Evolutionary conservation across 345 rosid species (phyloP), one percentile per base, ranked within the genome.

Genomic region (Salix purpurea): DNA sequence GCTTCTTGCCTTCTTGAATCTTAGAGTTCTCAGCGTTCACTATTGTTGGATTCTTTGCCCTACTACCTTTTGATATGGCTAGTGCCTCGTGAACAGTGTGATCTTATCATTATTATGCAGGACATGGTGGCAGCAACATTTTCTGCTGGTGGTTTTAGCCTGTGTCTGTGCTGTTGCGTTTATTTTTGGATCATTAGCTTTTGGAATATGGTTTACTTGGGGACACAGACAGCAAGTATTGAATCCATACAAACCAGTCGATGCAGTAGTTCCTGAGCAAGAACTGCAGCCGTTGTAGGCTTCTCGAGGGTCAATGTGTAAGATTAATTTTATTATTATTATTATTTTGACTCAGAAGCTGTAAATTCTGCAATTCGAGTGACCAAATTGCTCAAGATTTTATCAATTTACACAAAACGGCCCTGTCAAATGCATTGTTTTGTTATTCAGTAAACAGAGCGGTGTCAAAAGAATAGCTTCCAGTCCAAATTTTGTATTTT

Each of bases 61-160:
- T 18, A 5, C 8, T 52, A 6, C 8, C 2, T 18, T 50, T 52
- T 18, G 23, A 19, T 2, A 0, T 19, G 60, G 60, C n/a, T 54
- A n/a, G 3, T 18, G 60, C 60, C 24, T 19, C 60, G 32, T 67
- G 18, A 67, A 58, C n/a, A 34, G 2, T 66, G 37, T 37, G 19
- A 34, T 52, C 16, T 37, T 30, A n/a, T 68, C 62, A 68, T 82
- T 34, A 64, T 73, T 32, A 69, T 81, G 85, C 83, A 94, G 97
- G 91, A 79, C 81, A 71, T 89, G 88, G 91, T 83, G 89, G 92
- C 86, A 84, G 77, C 82, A 78, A 64, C 84, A 81, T 56, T 76
- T 73, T 76, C 32, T 74, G 58, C 67, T 32, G 18, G 84, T 84
- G 23, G 72, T 78, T 62, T 50, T 75, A 61, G 50, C 62, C 30